Conservation (phyloP, 2,329 filamentous ascomycete species). For the Xylaria sp. region DNA sequence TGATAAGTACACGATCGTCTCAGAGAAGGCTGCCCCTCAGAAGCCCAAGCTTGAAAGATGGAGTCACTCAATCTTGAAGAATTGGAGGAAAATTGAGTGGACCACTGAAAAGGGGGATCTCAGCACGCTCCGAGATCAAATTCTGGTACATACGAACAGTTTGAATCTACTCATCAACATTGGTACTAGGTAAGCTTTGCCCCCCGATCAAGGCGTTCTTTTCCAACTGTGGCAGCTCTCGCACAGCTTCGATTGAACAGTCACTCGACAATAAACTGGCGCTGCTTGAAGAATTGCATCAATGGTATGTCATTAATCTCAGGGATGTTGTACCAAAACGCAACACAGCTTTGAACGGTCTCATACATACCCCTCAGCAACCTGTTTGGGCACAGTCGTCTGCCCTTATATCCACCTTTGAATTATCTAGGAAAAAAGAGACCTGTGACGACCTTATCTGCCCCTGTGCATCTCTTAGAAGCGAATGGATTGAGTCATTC, state of each 20-base stretch:
- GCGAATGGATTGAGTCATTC: slow-evolving; percentile 17
- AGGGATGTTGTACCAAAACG: background rate
- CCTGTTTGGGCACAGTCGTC: background rate
- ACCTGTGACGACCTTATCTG: slow-evolving; percentile 15
- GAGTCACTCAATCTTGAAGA: slow-evolving; percentile 32
- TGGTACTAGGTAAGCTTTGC: slow-evolving; percentile 19
- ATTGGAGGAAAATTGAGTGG: slow-evolving; percentile 41
- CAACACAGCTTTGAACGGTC: background rate
- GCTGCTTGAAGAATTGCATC: slow-evolving; percentile 27
- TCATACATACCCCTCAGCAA: background rate
- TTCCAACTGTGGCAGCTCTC: slow-evolving; percentile 21
- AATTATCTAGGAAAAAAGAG: slow-evolving; percentile 11
- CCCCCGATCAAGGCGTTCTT: too few relatives aligned
- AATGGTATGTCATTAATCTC: slow-evolving; percentile 26
- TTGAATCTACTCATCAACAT: slow-evolving; percentile 35
- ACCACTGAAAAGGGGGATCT: slow-evolving; percentile 40
- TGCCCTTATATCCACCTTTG: slow-evolving; percentile 8
- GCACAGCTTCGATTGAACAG: slow-evolving; percentile 18
- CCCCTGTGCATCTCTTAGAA: slow-evolving; percentile 9
- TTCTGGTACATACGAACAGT: slow-evolving; percentile 36
- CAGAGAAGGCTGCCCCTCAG: slow-evolving; percentile 5
- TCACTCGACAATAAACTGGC: slow-evolving; percentile 18
- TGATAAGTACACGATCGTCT: slow-evolving; percentile 30
- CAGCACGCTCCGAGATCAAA: slow-evolving; percentile 30
- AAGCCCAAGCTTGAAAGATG: slow-evolving; percentile 26